Conservation (phyloP, 1,139 yeast genomes). For the Taphrina confusa region DNA sequence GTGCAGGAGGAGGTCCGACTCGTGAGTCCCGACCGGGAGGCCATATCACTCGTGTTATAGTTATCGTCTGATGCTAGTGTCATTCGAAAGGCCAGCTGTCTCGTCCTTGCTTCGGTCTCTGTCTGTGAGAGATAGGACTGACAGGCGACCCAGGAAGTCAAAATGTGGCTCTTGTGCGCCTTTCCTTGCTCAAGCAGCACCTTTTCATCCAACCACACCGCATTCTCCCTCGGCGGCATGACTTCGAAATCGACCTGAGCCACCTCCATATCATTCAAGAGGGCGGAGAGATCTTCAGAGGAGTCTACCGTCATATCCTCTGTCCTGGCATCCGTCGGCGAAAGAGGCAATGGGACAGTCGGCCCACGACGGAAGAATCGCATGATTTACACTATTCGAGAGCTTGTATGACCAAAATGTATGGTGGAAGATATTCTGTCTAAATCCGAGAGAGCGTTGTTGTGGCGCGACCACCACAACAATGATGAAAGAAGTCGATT, state of each 20-base stretch:
- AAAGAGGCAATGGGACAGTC: conserved; percentile 4
- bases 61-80: conserved; percentile 1
- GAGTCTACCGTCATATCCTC: background rate
- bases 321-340: conserved; percentile 4
- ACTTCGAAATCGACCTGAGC: background rate
- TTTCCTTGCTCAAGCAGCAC: conserved; percentile 3
- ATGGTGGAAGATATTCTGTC: no score
- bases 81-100: conserved; percentile 3
- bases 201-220: background rate
- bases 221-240: background rate
- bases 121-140: conserved; percentile 21
- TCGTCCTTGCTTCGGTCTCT: conserved; percentile 3
- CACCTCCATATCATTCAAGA: conserved; percentile 1
- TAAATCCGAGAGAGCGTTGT: no score
- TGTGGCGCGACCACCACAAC: no score
- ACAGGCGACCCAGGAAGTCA: conserved; percentile 18
- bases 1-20: conserved; percentile 9
- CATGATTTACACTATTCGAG: no score
- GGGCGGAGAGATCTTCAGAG: conserved; percentile 13
- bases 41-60: background rate
- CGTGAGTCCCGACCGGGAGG: conserved; percentile 9
- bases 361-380: conserved; percentile 6
- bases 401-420: no score
- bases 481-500: no score
- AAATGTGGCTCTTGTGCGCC: conserved; percentile 13